Evolutionary conservation across 352 stramenopile genomes (phyloP).

Genomic region (Blastocystis sp.): DNA sequence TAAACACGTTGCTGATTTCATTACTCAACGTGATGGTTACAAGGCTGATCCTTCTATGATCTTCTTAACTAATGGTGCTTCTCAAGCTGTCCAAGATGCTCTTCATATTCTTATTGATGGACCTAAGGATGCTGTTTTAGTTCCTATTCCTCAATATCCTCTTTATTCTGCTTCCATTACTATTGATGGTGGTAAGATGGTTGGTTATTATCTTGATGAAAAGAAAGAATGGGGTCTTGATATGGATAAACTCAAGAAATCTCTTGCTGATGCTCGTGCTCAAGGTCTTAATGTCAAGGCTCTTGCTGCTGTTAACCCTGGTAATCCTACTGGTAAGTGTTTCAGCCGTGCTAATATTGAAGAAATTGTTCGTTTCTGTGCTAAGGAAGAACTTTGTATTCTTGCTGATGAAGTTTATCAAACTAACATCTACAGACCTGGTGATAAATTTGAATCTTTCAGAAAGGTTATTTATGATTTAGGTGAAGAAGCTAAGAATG

Average conservation of each 20-base stretch:
- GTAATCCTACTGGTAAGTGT: conserved; percentile 82
- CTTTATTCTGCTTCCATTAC: conserved; percentile 84
- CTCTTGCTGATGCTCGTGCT: conserved; percentile 58
- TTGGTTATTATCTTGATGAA: conserved; percentile 87
- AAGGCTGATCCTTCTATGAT: conserved; percentile 73
- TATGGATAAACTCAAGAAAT: conserved; percentile 61
- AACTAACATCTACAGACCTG: conserved; percentile 73
- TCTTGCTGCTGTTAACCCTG: conserved; percentile 91
- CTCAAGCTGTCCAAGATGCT: conserved; percentile 70
- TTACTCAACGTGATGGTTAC: conserved; percentile 64
- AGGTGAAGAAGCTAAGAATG: conserved; percentile 48
- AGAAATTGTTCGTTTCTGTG: conserved; percentile 78
- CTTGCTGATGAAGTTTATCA: conserved; percentile 98
- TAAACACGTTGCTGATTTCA: conserved; percentile 65
- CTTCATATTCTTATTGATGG: conserved; percentile 81
- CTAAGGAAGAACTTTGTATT: conserved; percentile 72
- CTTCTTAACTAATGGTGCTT: conserved; percentile 86
- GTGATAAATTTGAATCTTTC: conserved; percentile 70
- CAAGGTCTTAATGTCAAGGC: conserved; percentile 72
- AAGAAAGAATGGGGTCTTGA: conserved; percentile 63
- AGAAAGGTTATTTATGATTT: conserved; percentile 74
- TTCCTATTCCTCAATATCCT: conserved; percentile 90
- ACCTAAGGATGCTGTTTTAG: conserved; percentile 83
- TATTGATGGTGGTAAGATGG: conserved; percentile 69
- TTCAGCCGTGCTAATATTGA: conserved; percentile 64